Base-by-base conservation (phyloP, 2,329 filamentous ascomycete genomes). In the Cryphonectria parasitica region DNA sequence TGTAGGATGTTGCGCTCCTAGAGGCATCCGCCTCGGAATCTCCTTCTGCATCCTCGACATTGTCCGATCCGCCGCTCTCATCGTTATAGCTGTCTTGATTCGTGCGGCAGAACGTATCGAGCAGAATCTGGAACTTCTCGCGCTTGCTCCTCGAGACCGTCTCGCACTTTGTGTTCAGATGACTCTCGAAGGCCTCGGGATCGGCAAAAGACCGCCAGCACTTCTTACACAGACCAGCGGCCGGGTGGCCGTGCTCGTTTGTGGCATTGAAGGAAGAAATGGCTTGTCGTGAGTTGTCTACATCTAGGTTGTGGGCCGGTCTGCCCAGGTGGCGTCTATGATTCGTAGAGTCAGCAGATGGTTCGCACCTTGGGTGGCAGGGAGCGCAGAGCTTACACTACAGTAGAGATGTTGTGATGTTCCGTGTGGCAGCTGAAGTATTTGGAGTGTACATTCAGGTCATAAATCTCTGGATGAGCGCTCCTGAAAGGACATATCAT, bases 331-430 rank as follows among this genome's bases (percentile, higher is more conserved):
- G 79, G 61, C 79, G 78, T 10, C 78, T 70, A 67, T 75, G 64
- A 34, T 74, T 71, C 58, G 39, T 34, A 10, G 45, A 22, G 60
- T 69, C n/a, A 61, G 43, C 31, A 52, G 13, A 10, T 3, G 8
- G 4, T n/a, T 8, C 28, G 28, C 31, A 36, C 31, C 64, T 67
- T 67, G 8, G 22, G n/a, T 3, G 45, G 34, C 45, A 25, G 39
- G 43, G 39, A 17, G 22, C 13, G 25, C 11, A 10, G 3, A 19
- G 75, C 79, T 76, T 72, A 79, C 78, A 79, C 76, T 8, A 80
- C 72, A n/a, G 77, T 78, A 8, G 79, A 80, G 43, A 80, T 78
- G 56, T 79, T 76, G 61, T 73, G 72, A 69, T 80, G 79, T 25
- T 73, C 61, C 2, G 79, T 78, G 63, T 80, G 77, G 71, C 79